phyloP scores from a whole-genome alignment of 768 basidiomycete genomes.

The Lactarius indigo region DNA sequence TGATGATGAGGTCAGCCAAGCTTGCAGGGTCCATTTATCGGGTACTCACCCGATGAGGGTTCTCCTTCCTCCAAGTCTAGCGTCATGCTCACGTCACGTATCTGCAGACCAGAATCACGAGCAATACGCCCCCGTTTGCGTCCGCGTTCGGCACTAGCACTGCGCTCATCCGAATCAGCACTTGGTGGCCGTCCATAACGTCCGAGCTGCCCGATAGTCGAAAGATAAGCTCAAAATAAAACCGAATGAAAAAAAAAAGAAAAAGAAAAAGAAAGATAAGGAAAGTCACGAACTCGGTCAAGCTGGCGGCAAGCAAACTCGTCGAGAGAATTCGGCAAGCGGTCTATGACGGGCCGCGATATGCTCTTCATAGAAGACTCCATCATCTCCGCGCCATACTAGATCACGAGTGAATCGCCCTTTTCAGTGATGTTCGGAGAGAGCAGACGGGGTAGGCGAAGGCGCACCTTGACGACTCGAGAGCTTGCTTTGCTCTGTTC shows the following conservation, averaged over 20 bases:
- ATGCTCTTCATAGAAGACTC: conserved; percentile 80
- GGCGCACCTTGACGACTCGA: conserved; percentile 73
- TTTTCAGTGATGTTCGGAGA: not conserved
- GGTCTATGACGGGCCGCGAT: conserved; percentile 76
- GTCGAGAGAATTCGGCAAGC: conserved; percentile 72
- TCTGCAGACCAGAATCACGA: conserved; percentile 17
- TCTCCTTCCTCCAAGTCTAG: conserved; percentile 15
- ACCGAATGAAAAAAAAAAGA: not conserved
- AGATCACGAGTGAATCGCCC: conserved; percentile 12
- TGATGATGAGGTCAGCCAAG: conserved; percentile 3
- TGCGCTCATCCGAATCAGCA: conserved; percentile 12
- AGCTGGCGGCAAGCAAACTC: conserved; percentile 88
- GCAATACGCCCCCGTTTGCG: conserved; percentile 19
- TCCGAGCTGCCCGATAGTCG: conserved; percentile 15
- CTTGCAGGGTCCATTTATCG: not conserved
- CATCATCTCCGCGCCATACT: conserved; percentile 88
- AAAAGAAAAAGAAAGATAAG: conserved; percentile 3
- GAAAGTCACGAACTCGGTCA: conserved; percentile 57
- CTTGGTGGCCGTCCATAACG: conserved; percentile 19
- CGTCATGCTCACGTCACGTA: conserved; percentile 25
- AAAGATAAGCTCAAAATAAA: not conserved
- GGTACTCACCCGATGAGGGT: conserved; percentile 1
- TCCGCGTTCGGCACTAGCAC: conserved; percentile 10
- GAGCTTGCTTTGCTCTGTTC: conserved; percentile 83
- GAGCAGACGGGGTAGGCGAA: not conserved